Conservation (phyloP, 2,329 filamentous ascomycete species). For the Curvularia verruculosa region DNA sequence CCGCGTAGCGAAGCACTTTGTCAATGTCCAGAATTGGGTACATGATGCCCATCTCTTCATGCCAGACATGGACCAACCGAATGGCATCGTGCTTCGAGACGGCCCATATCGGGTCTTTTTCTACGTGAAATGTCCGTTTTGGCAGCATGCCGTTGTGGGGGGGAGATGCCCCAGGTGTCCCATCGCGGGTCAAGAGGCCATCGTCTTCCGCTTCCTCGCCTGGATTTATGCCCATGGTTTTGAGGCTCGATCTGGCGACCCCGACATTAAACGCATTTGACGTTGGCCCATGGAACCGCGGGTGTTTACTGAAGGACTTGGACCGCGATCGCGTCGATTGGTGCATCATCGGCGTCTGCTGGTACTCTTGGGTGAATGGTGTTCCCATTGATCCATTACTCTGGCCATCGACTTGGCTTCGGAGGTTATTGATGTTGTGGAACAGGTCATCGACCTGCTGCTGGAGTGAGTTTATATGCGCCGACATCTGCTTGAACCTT, state of each 20-base stretch:
- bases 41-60: constrained; percentile 92
- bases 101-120: constrained; percentile 79
- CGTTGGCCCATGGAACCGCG: constrained; percentile 81
- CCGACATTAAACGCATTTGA: constrained; percentile 85
- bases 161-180: constrained; percentile 58
- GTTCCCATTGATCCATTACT: constrained; percentile 39
- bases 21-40: constrained; percentile 84
- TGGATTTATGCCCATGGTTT: constrained; percentile 84
- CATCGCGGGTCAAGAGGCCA: constrained; percentile 58
- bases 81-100: constrained; percentile 80
- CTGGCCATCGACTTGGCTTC: constrained; percentile 53
- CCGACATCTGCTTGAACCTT: constrained; percentile 77
- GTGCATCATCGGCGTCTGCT: constrained; percentile 42
- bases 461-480: constrained; percentile 76
- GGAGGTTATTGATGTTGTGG: constrained; percentile 71
- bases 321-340: constrained; percentile 49
- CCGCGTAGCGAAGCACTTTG: constrained; percentile 71
- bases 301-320: constrained; percentile 55
- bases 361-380: constrained; percentile 41
- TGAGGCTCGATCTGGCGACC: constrained; percentile 83
- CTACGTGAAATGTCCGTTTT: constrained; percentile 48
- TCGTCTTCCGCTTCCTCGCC: constrained; percentile 69
- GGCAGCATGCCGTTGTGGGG: constrained; percentile 30
- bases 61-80: constrained; percentile 77
- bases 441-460: constrained; percentile 83